Base-by-base conservation (phyloP, 495 filamentous ascomycete genomes). In the Xylaria grammica region DNA sequence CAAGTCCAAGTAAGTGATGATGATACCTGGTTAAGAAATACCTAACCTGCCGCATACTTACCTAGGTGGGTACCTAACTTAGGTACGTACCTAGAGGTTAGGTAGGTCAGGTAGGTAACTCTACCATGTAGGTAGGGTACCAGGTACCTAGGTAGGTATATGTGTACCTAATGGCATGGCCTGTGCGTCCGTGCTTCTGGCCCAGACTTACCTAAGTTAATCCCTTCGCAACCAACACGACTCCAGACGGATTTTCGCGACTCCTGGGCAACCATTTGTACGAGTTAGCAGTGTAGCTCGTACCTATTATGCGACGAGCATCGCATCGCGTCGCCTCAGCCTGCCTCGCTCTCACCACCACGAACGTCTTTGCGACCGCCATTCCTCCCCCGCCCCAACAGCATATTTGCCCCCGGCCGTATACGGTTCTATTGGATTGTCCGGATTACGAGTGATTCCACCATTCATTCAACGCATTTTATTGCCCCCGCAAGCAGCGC, bases 271-370 rank as follows among this genome's bases (percentile, higher is more conserved):
- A 46, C 32, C 30, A 50, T 36, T n/a, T 38, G 58, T 50, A 50
- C 58, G 45, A 50, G 44, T 46, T 51, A 26, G 24, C 40, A 40
- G 45, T 42, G 2, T 40, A 50, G 6, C 5, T 27, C 27, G 26
- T 20, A 60, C 11, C 44, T 51, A 60, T 19, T 38, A 50, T 50
- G 60, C 60, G 50, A 63, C 60, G 29, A 62, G 60, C 38, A 63
- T 63, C 50, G 51, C 50, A 63, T 63, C 60, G 60, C 60, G 40
- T 63, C 48, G 40, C 42, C 42, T 48, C 54, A 58, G 29, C 29
- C 56, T 29, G n/a, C 49, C 24, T 19, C 44, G 20, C n/a, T 24
- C 60, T 26, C 49, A 45, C 46, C 15, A 38, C 58, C 1, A 50
- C 45, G 22, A 15, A 5, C 24, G 24, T 49, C 19, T 51, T 45